phyloP scores from a whole-genome alignment of 2,329 filamentous ascomycete genomes.

The Chrysoporthe cubensis region DNA sequence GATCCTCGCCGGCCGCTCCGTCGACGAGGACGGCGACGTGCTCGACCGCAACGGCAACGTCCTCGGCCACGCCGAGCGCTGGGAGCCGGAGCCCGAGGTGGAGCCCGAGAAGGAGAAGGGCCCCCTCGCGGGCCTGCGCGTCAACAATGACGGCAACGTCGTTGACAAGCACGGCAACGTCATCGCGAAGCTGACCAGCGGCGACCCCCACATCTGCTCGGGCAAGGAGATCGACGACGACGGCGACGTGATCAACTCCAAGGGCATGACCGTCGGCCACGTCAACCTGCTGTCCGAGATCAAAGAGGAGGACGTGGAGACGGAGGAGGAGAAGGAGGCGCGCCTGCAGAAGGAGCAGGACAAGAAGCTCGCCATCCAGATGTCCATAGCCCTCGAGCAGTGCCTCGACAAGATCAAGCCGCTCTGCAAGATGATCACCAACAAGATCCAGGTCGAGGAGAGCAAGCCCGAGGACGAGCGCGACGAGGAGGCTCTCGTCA shows the following conservation, averaged over 20 bases:
- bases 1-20: constrained; percentile 70
- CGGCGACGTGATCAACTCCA: constrained; percentile 72
- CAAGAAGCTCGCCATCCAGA: constrained; percentile 76
- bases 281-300: constrained; percentile 68
- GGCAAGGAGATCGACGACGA: constrained; percentile 74
- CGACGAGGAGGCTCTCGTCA: constrained; percentile 86
- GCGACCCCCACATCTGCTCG: constrained; percentile 65
- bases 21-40: constrained; percentile 83
- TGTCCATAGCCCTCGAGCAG: constrained; percentile 73
- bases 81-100: constrained; percentile 50
- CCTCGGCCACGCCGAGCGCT: constrained; percentile 62
- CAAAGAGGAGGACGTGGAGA: constrained; percentile 50
- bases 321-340: constrained; percentile 61
- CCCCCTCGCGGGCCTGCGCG: constrained; percentile 56
- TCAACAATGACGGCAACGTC: constrained; percentile 64
- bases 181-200: constrained; percentile 70
- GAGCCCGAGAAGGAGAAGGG: constrained; percentile 57
- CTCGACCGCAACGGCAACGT: constrained; percentile 73
- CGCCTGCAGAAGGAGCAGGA: constrained; percentile 66
- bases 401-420: constrained; percentile 84
- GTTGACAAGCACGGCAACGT: constrained; percentile 62
- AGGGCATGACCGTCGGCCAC: constrained; percentile 69
- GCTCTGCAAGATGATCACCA: constrained; percentile 83
- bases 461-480: constrained; percentile 82
- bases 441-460: constrained; percentile 81